Base-by-base conservation (phyloP, 164 flowering plant genomes). In the Piper longum region DNA sequence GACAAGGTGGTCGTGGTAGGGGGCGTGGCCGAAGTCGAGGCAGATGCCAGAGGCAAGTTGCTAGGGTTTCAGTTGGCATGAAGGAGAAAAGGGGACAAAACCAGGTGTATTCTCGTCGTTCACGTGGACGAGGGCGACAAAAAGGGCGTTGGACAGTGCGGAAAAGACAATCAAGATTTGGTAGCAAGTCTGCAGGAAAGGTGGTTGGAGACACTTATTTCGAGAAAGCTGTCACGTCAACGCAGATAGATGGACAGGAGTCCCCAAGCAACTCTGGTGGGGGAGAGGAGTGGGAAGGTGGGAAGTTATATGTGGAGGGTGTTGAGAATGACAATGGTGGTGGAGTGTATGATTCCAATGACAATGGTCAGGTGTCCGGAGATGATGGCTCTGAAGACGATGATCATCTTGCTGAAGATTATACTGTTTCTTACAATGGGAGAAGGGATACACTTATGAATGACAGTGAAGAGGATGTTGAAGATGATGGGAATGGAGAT, bases 341-440 rank as follows among this genome's bases (percentile, higher is more conserved):
- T 19, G 85, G 71, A 39, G 62, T 76, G 61, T 83, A 81, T 3
- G 85, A 77, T 7, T 82, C 75, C 54, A 82, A 83, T 64, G 81
- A 83, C n/a, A 77, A 79, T 56, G 81, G 74, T 19, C 85, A 76
- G 61, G 80, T 71, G 44, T 36, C 72, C 12, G 86, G 73, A 12
- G 82, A 81, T 62, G 86, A 81, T 52, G 79, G 71, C 65, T 81
- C 81, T 60, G 82, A 81, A 48, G 79, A 72, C 67, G 82, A 82
- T 62, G 81, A 75, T 61, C 40, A 54, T 5, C 75, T 43, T 3
- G 78, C 69, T 68, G 74, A 65, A 68, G 74, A 65, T 7, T 75
- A 74, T 64, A 54, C 62, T 5, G 58, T 68, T 59, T 48, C 41
- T 41, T 78, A 67, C n/a, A 70, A 71, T 64, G 74, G 54, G 68